phyloP scores from a whole-genome alignment of 257 asterid genomes.

The Scutellaria baicalensis region DNA sequence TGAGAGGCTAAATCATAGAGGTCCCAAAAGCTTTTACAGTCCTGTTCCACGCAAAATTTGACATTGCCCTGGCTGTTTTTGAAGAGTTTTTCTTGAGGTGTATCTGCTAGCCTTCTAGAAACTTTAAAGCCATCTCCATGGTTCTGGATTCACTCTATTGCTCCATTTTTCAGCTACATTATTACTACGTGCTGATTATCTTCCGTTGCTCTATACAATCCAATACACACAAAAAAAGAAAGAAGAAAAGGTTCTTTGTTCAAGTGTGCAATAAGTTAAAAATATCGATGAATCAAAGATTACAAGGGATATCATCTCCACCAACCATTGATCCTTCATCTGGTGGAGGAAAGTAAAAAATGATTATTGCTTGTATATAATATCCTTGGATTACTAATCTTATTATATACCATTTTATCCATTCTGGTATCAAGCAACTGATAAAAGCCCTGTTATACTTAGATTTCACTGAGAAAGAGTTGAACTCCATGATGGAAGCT shows the following conservation, averaged over 20 bases:
- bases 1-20: background rate
- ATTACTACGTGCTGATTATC: too few relatives aligned
- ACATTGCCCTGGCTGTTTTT: background rate
- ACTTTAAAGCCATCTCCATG: background rate
- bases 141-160: background rate
- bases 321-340: background rate
- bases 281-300: background rate
- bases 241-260: background rate
- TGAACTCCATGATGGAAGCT: constrained; percentile 52
- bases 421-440: constrained; percentile 8
- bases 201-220: too few relatives aligned
- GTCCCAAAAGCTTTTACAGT: background rate
- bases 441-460: background rate
- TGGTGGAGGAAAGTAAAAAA: background rate
- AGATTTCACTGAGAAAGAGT: constrained; percentile 80
- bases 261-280: background rate
- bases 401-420: background rate
- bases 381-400: background rate
- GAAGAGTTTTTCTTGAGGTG: background rate
- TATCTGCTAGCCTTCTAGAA: background rate
- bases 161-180: background rate
- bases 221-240: background rate
- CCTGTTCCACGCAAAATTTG: background rate
- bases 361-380: background rate
- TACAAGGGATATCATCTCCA: background rate